A percentile compares a stretch with the other conserved stretches of the same genome.
Conservation (phyloP, 148 eudicot genomes). For the Dianthus caryophyllus region DNA sequence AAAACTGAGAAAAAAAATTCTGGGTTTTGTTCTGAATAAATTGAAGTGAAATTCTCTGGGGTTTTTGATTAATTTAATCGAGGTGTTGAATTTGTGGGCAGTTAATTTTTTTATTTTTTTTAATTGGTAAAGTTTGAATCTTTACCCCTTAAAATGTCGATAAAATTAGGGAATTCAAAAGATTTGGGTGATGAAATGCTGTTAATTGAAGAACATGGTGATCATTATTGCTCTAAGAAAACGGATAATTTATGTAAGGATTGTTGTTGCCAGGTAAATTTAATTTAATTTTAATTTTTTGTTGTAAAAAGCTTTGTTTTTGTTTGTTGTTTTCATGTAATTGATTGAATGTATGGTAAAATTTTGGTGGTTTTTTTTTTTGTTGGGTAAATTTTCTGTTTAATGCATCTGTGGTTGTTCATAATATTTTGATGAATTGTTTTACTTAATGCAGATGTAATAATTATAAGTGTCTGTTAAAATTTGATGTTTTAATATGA, state of each 20-base stretch:
- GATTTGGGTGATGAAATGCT: slow-evolving; percentile 44
- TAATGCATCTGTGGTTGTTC: not conserved
- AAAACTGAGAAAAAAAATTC: not conserved
- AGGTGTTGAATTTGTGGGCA: not conserved
- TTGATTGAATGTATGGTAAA: not conserved
- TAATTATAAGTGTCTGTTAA: not conserved
- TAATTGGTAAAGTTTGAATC: not conserved
- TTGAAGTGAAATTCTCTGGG: slow-evolving; percentile 3
- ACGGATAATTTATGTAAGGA: slow-evolving; percentile 57
- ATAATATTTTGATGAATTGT: not conserved
- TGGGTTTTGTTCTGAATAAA: no score
- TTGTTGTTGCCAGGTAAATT: slow-evolving; percentile 55
- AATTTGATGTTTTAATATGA: not conserved
- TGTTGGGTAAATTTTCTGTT: not conserved
- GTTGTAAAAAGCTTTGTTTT: not conserved
- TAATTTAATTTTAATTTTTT: not conserved
- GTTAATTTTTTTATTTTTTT: not conserved
- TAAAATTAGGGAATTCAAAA: slow-evolving; percentile 20
- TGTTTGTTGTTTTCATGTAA: not conserved
- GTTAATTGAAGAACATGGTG: slow-evolving; percentile 63
- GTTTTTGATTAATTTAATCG: not conserved
- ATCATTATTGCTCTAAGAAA: slow-evolving; percentile 73
- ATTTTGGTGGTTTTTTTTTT: not conserved
- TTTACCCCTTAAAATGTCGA: slow-evolving; percentile 17
- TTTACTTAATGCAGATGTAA: not conserved